These are phyloP conservation scores for Lecanicillium sp. DNA, from an alignment of 2,329 filamentous ascomycete genomes.

Conservation along the genomic window DNA sequence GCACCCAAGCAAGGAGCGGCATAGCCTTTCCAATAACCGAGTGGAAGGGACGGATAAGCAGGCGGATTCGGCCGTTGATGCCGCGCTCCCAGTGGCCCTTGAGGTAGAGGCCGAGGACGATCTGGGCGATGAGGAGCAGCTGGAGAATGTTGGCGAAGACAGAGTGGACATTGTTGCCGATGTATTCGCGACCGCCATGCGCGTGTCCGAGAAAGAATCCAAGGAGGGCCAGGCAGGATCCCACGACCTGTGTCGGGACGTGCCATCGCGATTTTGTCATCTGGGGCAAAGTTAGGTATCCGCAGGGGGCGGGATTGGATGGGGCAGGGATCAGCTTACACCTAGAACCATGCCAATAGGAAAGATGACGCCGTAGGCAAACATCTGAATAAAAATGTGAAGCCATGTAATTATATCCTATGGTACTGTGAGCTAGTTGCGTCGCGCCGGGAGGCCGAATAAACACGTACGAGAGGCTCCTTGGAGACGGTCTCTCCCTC, in stretches of 20 bases:
- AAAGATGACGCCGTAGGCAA: slow-evolving; percentile 88
- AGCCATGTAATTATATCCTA: slow-evolving; percentile 83
- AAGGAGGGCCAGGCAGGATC: slow-evolving; percentile 67
- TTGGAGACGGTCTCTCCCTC: slow-evolving; percentile 63
- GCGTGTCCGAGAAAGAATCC: slow-evolving; percentile 89
- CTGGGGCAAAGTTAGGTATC: slow-evolving; percentile 36
- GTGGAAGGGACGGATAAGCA: slow-evolving; percentile 65
- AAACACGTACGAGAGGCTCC: slow-evolving; percentile 61
- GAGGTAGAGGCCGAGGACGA: slow-evolving; percentile 77
- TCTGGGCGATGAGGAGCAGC: slow-evolving; percentile 69
- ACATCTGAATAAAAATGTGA: slow-evolving; percentile 82
- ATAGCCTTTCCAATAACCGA: slow-evolving; percentile 80
- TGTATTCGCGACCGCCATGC: slow-evolving; percentile 84
- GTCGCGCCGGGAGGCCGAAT: neutral
- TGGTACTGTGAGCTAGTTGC: slow-evolving; percentile 26
- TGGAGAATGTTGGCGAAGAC: slow-evolving; percentile 76
- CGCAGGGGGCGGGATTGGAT: neutral
- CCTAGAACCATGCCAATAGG: slow-evolving; percentile 93
- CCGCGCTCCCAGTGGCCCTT: slow-evolving; percentile 84
- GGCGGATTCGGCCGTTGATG: slow-evolving; percentile 71
- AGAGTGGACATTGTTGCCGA: slow-evolving; percentile 67
- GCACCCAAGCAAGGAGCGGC: slow-evolving; percentile 80
- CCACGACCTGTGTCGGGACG: slow-evolving; percentile 76
- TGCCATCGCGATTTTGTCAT: slow-evolving; percentile 91
- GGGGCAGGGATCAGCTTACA: slow-evolving; percentile 38